phyloP scores from a whole-genome alignment of 176 grass and related monocot species.

The Avena sativa region DNA sequence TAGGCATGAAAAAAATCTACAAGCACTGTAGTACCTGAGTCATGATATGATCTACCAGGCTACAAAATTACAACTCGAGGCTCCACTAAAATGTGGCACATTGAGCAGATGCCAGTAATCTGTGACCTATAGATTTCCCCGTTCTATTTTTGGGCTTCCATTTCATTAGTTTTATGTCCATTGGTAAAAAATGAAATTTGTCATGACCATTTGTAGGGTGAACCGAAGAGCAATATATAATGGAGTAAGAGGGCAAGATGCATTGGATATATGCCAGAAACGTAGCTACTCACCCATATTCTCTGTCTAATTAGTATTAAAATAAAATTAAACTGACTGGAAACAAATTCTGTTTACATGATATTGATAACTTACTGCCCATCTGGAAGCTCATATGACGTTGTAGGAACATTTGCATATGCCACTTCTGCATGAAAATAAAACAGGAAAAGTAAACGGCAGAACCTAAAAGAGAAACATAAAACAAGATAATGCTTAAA shows the following conservation, averaged over 20 bases:
- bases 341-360: slow-evolving; percentile 27
- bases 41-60: slow-evolving; percentile 28
- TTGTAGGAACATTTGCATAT: slow-evolving; percentile 99
- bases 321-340: slow-evolving; percentile 32
- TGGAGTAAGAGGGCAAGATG: neutral
- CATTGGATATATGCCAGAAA: neutral
- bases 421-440: slow-evolving; percentile 78
- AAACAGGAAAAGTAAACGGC: slow-evolving; percentile 36
- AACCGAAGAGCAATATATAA: neutral
- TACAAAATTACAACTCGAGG: slow-evolving; percentile 15
- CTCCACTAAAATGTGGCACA: neutral
- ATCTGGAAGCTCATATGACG: slow-evolving; percentile 98
- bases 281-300: neutral
- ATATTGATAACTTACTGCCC: slow-evolving; percentile 84
- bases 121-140: neutral
- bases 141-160: neutral
- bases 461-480: slow-evolving; percentile 28
- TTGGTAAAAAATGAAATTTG: neutral
- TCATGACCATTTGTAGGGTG: slow-evolving; percentile 12
- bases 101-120: neutral
- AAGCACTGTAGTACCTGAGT: neutral
- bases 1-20: slow-evolving; percentile 1
- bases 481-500: slow-evolving; percentile 19
- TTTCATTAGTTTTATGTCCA: slow-evolving; percentile 13
- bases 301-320: neutral